A percentile compares a stretch with the other conserved stretches of the same genome.
Conservation (phyloP, 495 filamentous ascomycete species). For the Trichoderma virens region DNA sequence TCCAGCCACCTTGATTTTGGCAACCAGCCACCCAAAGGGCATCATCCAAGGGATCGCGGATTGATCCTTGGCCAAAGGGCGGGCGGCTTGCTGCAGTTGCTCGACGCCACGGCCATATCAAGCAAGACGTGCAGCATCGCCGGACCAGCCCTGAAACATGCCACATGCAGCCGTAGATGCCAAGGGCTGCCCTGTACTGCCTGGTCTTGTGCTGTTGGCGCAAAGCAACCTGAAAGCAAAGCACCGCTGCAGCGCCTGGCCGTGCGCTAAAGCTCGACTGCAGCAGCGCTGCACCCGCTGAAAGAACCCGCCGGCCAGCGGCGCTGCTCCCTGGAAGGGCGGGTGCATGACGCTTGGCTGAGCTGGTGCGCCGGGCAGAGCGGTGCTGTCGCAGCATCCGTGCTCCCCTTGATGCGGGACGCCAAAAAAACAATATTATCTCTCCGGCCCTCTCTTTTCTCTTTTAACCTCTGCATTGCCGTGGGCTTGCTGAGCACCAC, state of each 20-base stretch:
- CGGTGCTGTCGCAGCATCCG: background rate
- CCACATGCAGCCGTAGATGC: background rate
- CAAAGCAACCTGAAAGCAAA: background rate
- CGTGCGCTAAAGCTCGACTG: background rate
- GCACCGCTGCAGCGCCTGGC: slow-evolving; percentile 3
- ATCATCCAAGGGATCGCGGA: background rate
- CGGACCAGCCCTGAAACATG: background rate
- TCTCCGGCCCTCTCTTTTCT: background rate
- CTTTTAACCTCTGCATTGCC: slow-evolving; percentile 1
- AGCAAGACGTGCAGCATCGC: too few species aligned
- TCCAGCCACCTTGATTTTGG: slow-evolving; percentile 4
- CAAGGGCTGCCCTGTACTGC: background rate
- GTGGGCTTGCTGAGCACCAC: background rate
- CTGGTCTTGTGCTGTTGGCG: background rate
- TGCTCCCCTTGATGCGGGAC: background rate
- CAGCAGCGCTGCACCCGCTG: background rate
- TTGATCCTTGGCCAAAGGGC: background rate
- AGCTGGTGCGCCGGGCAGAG: too few species aligned
- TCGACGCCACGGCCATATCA: too few species aligned
- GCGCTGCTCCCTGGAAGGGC: background rate
- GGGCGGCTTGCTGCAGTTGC: background rate
- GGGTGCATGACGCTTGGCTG: background rate
- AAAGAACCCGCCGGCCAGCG: background rate
- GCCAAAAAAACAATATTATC: background rate
- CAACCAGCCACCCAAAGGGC: slow-evolving; percentile 2